A percentile compares a stretch with the other conserved stretches of the same genome.
These are phyloP conservation scores for Euptelea pleiosperma DNA, from an alignment of 164 flowering plant species.

Conservation along the genomic window DNA sequence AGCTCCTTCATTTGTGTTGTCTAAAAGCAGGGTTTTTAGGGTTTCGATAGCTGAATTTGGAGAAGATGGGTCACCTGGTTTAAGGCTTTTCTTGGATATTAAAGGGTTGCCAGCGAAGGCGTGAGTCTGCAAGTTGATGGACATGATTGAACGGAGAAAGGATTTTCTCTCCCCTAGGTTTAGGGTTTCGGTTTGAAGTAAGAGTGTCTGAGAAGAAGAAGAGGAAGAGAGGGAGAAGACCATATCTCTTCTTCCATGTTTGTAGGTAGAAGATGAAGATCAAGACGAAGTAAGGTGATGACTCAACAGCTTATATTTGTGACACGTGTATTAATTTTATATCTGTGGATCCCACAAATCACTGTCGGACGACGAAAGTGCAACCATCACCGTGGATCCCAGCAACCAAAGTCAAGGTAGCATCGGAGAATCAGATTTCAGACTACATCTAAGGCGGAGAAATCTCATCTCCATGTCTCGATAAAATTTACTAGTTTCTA, in stretches of 20 bases:
- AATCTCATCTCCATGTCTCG: too few relatives aligned
- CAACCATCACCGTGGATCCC: too few relatives aligned
- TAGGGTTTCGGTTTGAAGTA: constrained; percentile 9
- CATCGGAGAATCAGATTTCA: too few relatives aligned
- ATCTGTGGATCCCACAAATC: too few relatives aligned
- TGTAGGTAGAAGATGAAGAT: background rate
- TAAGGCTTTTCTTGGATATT: constrained; percentile 49
- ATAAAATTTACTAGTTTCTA: too few relatives aligned
- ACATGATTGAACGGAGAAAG: constrained; percentile 36
- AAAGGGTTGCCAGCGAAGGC: constrained; percentile 84
- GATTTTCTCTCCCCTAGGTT: too few relatives aligned
- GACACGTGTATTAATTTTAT: constrained; percentile 8
- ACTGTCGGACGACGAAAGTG: too few relatives aligned
- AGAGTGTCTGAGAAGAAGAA: background rate
- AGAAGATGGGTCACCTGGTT: constrained; percentile 40
- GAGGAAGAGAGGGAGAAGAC: constrained; percentile 21
- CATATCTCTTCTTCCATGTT: constrained; percentile 21
- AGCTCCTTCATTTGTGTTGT: constrained; percentile 14
- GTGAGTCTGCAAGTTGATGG: constrained; percentile 44
- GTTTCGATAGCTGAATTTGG: constrained; percentile 52
- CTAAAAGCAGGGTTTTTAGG: constrained; percentile 42
- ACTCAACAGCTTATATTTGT: background rate
- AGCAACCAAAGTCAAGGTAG: too few relatives aligned
- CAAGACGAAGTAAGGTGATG: constrained; percentile 5
- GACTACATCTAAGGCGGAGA: too few relatives aligned